Conservation (phyloP, 371 early-diverging fungal species). For the Syncephalastrum contaminatum region DNA sequence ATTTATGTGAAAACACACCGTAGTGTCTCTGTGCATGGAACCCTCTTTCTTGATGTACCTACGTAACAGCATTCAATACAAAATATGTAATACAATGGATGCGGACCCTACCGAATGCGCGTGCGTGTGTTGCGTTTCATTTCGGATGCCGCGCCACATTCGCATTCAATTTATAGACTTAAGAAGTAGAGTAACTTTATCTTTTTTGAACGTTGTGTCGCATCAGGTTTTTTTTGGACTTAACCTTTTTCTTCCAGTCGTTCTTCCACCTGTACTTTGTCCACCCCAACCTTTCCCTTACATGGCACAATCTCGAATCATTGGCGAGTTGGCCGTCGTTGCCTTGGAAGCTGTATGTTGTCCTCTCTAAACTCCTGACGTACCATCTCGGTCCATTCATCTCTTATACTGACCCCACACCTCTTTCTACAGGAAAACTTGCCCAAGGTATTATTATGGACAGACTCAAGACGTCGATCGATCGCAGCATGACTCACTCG, state of each 20-base stretch:
- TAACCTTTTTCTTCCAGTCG: background rate
- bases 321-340: constrained; percentile 47
- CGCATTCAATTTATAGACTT: background rate
- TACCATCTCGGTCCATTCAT: background rate
- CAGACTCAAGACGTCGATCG: background rate
- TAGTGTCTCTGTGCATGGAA: too few relatives aligned
- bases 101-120: too few relatives aligned
- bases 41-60: background rate
- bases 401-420: background rate
- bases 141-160: constrained; percentile 1
- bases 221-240: constrained; percentile 2
- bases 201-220: background rate
- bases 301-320: constrained; percentile 27
- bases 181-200: background rate
- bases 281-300: background rate
- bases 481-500: background rate
- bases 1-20: too few relatives aligned
- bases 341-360: constrained; percentile 50
- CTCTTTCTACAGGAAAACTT: constrained; percentile 16
- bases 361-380: background rate
- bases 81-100: too few relatives aligned
- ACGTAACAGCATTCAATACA: too few relatives aligned
- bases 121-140: too few relatives aligned
- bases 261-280: constrained; percentile 5
- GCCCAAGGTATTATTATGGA: constrained; percentile 13